Evolutionary conservation across 257 asterid genomes (phyloP).

Genomic region (Linderniella brevidens): DNA sequence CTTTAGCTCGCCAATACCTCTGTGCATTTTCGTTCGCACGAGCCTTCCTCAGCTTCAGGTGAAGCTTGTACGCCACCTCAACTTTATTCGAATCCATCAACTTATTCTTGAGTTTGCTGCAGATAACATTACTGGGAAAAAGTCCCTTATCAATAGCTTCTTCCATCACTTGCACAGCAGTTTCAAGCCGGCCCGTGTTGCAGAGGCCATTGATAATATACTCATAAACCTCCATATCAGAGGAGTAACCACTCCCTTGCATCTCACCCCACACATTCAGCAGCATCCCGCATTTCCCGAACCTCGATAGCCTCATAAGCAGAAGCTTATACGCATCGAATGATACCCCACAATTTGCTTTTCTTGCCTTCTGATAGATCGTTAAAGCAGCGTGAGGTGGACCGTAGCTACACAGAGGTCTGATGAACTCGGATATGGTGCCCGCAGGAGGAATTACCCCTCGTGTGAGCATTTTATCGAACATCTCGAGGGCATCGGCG

Average conservation of each 20-base stretch:
- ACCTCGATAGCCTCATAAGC: slow-evolving; percentile 63
- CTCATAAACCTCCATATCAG: slow-evolving; percentile 70
- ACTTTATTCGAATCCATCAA: slow-evolving; percentile 49
- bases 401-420: slow-evolving; percentile 68
- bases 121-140: slow-evolving; percentile 56
- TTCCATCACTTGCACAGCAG: slow-evolving; percentile 61
- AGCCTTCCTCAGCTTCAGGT: slow-evolving; percentile 46
- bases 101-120: slow-evolving; percentile 67
- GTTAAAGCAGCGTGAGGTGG: slow-evolving; percentile 88
- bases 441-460: slow-evolving; percentile 59
- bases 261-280: slow-evolving; percentile 60
- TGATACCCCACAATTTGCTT: slow-evolving; percentile 58
- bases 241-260: slow-evolving; percentile 60
- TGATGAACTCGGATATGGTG: slow-evolving; percentile 41
- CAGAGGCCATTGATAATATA: slow-evolving; percentile 59
- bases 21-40: slow-evolving; percentile 59
- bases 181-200: slow-evolving; percentile 66
- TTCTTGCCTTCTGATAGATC: slow-evolving; percentile 64
- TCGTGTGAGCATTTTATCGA: slow-evolving; percentile 62
- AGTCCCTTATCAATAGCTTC: slow-evolving; percentile 50
- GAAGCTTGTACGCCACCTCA: slow-evolving; percentile 60
- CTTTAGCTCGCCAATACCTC: slow-evolving; percentile 73
- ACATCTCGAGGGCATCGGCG: slow-evolving; percentile 70
- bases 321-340: slow-evolving; percentile 50
- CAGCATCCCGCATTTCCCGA: slow-evolving; percentile 81